A percentile compares a stretch with the other conserved stretches of the same genome.
Conservation (phyloP, 139 green algal species). For the Gonium pectorale region DNA sequence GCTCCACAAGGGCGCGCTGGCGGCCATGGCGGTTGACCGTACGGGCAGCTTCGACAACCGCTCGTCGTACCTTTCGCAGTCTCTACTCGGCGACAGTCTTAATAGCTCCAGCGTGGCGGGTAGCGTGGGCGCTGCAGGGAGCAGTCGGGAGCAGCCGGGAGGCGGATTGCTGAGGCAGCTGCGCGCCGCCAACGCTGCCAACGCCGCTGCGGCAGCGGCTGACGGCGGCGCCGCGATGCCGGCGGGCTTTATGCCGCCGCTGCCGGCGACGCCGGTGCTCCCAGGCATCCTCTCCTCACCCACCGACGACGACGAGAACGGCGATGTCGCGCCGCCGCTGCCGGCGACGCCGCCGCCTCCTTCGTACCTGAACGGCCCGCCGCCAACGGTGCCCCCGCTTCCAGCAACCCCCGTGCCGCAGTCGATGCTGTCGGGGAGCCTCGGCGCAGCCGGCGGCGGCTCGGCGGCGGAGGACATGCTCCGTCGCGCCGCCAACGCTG, state of each 20-base stretch:
- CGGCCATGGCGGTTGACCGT: constrained; percentile 30
- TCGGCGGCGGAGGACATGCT: constrained; percentile 18
- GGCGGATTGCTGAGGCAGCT: constrained; percentile 12
- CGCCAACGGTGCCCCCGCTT: not conserved
- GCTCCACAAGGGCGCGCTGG: constrained; percentile 6
- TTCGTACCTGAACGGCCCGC: not conserved
- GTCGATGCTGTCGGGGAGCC: not conserved
- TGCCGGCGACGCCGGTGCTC: constrained; percentile 23
- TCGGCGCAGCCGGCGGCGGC: not conserved
- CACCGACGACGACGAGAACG: not conserved
- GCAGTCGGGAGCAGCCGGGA: not conserved
- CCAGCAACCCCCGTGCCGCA: constrained; percentile 11
- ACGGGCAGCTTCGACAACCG: constrained; percentile 22
- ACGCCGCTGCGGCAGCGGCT: too few relatives aligned
- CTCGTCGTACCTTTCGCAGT: constrained; percentile 28
- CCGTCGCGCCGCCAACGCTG: constrained; percentile 6
- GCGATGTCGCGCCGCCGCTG: constrained; percentile 17
- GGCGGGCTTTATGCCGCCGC: constrained; percentile 16
- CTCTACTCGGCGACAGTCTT: constrained; percentile 1
- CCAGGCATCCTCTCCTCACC: constrained; percentile 1
- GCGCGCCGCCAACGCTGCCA: constrained; percentile 20
- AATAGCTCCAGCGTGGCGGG: not conserved
- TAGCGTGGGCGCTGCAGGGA: not conserved
- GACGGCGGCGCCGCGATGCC: too few relatives aligned
- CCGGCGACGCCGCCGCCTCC: constrained; percentile 37